Base-by-base conservation (phyloP, 148 eudicot genomes). In the Spergularia marina region DNA sequence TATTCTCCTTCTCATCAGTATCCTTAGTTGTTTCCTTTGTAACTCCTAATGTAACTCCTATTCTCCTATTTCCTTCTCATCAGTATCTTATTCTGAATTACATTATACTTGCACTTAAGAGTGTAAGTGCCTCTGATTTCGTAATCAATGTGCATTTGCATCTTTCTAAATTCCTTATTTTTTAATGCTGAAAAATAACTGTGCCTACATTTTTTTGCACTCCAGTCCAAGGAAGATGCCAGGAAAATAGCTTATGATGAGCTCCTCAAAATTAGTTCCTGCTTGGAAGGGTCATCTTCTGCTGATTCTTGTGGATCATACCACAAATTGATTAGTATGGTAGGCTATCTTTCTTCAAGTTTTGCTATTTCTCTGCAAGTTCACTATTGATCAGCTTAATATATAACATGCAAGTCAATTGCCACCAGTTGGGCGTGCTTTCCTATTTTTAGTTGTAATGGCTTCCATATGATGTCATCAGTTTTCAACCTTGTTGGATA, bases 171-270 rank as follows among this genome's bases (percentile, higher is more conserved):
- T 55, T 66, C 10, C 25, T 75, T 69, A 14, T 41, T 17, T 65
- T 66, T 66, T 66, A 10, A 40, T 9, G 41, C 58, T 53, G 59
- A 4, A 70, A 70, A 17, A 7, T 58, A 10, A 54, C n/a, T 44
- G 53, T 36, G 56, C 70, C 4, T 17, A 16, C 18, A 21, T 73
- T 57, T 16, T 30, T 59, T 40, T 65, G 17, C 71, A 52, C 36
- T 30, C 49, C 83, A 91, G 96, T 86, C 94, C 71, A 83, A 85
- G 69, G 97, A 95, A 83, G 96, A 90, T 74, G 81, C 86, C 71
- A 87, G 98, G 75, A 92, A 92, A 81, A 72, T 70, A 64, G 94
- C 98, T 66, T 95, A 95, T 75, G 98, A 95, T 78, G 83, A 82
- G 80, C 88, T 95, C 57, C 81, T 88, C 77, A 83, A 77, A 73